A percentile compares a stretch with the other conserved stretches of the same genome.
Evolutionary conservation across 805 yeast species (phyloP).

Genomic region (Yarrowia sp.): DNA sequence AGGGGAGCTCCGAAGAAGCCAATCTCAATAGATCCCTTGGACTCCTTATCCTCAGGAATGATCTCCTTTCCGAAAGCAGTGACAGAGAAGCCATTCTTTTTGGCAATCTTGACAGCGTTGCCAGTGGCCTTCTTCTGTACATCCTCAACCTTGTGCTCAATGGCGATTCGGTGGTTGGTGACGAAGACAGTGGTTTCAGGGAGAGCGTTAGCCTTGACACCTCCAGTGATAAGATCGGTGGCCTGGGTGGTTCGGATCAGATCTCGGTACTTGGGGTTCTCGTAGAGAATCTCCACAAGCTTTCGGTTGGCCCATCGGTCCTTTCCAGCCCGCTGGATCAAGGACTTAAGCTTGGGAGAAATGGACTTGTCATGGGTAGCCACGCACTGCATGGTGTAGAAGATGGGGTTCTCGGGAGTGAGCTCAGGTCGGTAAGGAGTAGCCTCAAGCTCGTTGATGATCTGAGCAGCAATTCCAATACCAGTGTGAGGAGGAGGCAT

Average conservation of each 20-base stretch:
- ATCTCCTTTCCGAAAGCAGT: conserved; percentile 49
- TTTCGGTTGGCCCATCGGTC: conserved; percentile 44
- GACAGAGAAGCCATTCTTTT: conserved; percentile 59
- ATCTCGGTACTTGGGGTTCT: conserved; percentile 36
- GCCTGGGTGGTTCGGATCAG: conserved; percentile 70
- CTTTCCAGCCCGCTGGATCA: conserved; percentile 40
- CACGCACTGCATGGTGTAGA: conserved; percentile 64
- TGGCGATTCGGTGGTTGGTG: conserved; percentile 69
- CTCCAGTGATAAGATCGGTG: conserved; percentile 70
- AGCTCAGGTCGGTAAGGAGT: conserved; percentile 60
- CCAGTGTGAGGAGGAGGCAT: conserved; percentile 78
- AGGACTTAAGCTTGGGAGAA: conserved; percentile 45
- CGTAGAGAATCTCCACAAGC: conserved; percentile 33
- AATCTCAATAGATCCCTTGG: conserved; percentile 41
- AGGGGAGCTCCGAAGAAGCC: conserved; percentile 44
- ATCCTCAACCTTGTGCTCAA: conserved; percentile 59
- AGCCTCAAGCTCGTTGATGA: conserved; percentile 59
- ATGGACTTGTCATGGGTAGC: conserved; percentile 59
- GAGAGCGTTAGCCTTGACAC: conserved; percentile 76
- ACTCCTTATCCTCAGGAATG: conserved; percentile 42
- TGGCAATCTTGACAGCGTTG: conserved; percentile 55
- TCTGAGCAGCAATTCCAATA: conserved; percentile 64
- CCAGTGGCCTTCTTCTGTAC: conserved; percentile 53
- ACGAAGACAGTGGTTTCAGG: conserved; percentile 66
- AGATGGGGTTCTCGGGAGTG: conserved; percentile 64